Percentiles rank a stretch among this genome's conserved stretches.
phyloP scores from a whole-genome alignment of 495 filamentous ascomycete genomes.

The Zalerion maritima region DNA sequence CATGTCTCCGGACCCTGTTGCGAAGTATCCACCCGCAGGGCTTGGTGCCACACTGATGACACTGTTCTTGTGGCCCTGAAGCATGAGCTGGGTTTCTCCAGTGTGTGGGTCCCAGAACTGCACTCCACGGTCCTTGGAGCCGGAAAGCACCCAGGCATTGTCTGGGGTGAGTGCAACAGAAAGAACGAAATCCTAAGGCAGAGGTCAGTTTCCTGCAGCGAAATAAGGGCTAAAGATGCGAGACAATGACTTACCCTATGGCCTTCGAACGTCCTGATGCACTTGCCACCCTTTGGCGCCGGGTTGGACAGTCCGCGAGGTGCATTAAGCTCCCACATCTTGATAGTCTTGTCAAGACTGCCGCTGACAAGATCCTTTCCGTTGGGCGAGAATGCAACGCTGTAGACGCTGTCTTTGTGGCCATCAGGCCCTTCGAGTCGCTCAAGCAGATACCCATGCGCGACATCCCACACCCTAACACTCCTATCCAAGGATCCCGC shows the following conservation, averaged over 20 bases:
- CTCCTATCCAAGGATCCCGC: slow-evolving; percentile 84
- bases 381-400: slow-evolving; percentile 78
- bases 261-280: slow-evolving; percentile 79
- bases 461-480: slow-evolving; percentile 78
- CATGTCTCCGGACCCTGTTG: slow-evolving; percentile 84
- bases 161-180: slow-evolving; percentile 81
- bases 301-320: slow-evolving; percentile 48
- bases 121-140: slow-evolving; percentile 79
- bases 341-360: slow-evolving; percentile 87
- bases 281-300: slow-evolving; percentile 60
- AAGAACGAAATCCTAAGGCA: slow-evolving; percentile 68
- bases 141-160: slow-evolving; percentile 78
- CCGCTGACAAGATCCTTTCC: slow-evolving; percentile 78
- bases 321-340: slow-evolving; percentile 78
- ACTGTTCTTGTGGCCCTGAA: slow-evolving; percentile 86
- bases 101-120: slow-evolving; percentile 89
- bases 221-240: slow-evolving; percentile 3
- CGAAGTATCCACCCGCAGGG: slow-evolving; percentile 64
- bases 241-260: slow-evolving; percentile 52
- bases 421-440: slow-evolving; percentile 74
- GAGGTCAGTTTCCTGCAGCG: too few relatives aligned
- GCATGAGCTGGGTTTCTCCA: slow-evolving; percentile 78
- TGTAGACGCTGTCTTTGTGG: slow-evolving; percentile 87
- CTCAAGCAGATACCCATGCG: slow-evolving; percentile 66
- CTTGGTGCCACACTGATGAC: slow-evolving; percentile 84